Evolutionary conservation across 2,329 filamentous ascomycete species (phyloP).

Genomic region (Xenoacremonium recifei): DNA sequence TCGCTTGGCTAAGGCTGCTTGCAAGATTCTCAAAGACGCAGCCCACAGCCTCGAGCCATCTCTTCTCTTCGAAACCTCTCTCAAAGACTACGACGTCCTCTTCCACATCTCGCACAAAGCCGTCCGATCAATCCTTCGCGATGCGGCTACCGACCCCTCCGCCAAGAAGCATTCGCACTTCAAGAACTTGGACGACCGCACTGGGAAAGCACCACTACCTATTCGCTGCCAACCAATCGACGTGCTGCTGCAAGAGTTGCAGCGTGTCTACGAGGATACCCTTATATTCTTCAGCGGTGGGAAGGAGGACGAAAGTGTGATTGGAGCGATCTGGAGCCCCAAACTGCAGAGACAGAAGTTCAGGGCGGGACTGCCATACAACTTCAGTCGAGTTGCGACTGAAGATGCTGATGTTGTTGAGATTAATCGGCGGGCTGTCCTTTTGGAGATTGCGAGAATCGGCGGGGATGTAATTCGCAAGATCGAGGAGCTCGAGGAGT

Average conservation of each 20-base stretch:
- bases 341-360: constrained; percentile 57
- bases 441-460: constrained; percentile 70
- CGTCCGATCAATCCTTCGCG: constrained; percentile 41
- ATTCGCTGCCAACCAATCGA: constrained; percentile 60
- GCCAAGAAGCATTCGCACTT: constrained; percentile 53
- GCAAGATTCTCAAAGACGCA: constrained; percentile 55
- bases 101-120: constrained; percentile 64
- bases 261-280: constrained; percentile 62
- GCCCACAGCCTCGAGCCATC: constrained; percentile 49
- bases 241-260: constrained; percentile 66
- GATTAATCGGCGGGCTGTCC: constrained; percentile 65
- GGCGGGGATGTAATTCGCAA: constrained; percentile 66
- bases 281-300: constrained; percentile 74
- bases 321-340: constrained; percentile 61
- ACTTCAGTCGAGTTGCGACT: constrained; percentile 35
- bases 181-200: constrained; percentile 75
- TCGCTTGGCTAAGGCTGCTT: constrained; percentile 74
- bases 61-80: constrained; percentile 68
- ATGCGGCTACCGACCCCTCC: constrained; percentile 34
- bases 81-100: constrained; percentile 83
- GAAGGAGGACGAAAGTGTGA: constrained; percentile 49
- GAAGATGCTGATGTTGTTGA: constrained; percentile 49
- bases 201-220: constrained; percentile 41
- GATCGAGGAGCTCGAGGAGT: constrained; percentile 52
- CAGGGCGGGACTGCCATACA: constrained; percentile 69